Evolutionary conservation across 73 alveolate genomes (phyloP), one percentile per base, ranked within the genome.

Genomic region (Tetrahymena thermophila): DNA sequence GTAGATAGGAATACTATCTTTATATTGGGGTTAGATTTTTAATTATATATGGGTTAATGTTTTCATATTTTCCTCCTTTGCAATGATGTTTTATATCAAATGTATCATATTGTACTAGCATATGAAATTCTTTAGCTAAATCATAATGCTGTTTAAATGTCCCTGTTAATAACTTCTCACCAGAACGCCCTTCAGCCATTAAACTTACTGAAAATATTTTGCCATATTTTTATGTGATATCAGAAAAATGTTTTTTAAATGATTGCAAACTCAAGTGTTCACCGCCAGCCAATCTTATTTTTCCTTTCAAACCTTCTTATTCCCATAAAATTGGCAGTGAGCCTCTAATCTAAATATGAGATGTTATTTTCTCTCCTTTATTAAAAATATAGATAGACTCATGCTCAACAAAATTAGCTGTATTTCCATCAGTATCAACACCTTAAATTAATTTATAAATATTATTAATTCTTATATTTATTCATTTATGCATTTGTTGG

Each of bases 261-360:
- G 99, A 99, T 93, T 85, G 97, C 16, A 96, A 94, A 23, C 98
- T 98, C 93, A 99, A 84, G 85, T 97, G 96, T 43, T 96, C 94
- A 93, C 94, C 96, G 85, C 99, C 97, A 34, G 99, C 97, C 4
- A 99, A 94, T 85, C 97, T 97, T 11, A 98, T 97, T 25, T 96
- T 96, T 40, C 99, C 98, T 25, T 71, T 71, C n/a, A 71, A 71
- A 71, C 89, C 89, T 25, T 96, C 96, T 94, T 99, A 97, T 84
- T 98, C 97, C 98, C 99, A 99, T 96, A 99, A 99, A 35, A 98
- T 97, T 17, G 99, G 99, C 11, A 98, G 99, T 56, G 99, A 97
- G 35, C 99, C 99, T 94, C 99, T 97, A 57, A 98, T 96, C 84
- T 97, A 98, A 35, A 97, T 96, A 96, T 97, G 98, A 35, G 99